Base-by-base conservation (phyloP, 805 yeast species). In the Isabelozyma pseudorhagii region DNA sequence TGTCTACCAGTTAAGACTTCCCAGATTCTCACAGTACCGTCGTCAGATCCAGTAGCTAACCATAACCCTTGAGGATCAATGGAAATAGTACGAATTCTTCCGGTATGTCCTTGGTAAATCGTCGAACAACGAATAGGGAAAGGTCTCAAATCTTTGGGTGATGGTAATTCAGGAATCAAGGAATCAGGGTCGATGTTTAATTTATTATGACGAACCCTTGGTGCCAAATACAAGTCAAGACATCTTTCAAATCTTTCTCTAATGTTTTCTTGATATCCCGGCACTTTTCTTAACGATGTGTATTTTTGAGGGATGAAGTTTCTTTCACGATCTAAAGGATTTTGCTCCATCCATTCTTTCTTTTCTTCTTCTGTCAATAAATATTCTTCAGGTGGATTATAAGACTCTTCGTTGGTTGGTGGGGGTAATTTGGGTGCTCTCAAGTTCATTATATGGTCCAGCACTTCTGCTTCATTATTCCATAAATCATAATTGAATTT, bases 41-140 rank as follows among this genome's bases (percentile, higher is more conserved):
- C 99, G 66, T 94, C 98, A 15, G 96, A 88, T 50, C 97, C 99
- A 3, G 99, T 94, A 17, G 99, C 99, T 49, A 94, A 75, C 94
- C 97, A 94, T 59, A 87, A 77, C 4, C 99, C 99, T 31, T 84
- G 77, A 46, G 97, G 96, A 64, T 93, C 96, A 44, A 93, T 80
- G 8, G 92, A 82, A 28, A 94, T 63, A 2, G 93, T 78, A 67
- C 99, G 84, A 45, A 94, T 84, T 60, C 85, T 85, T 42, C 86
- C 96, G 41, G 72, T 71, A 66, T 93, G 99, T 29, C 99, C 99
- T 52, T 78, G 78, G 66, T 82, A 93, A 1, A 83, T 70, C 4
- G 96, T 91, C 3, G 97, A 87, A 57, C 94, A 84, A 62, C 84
- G 82, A 61, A 91, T 88, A 46, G 99, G 99, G 85, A 94, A 94